These are phyloP conservation scores for Globisporangium paddicum DNA, from an alignment of 352 stramenopile genomes.

Conservation along the genomic window DNA sequence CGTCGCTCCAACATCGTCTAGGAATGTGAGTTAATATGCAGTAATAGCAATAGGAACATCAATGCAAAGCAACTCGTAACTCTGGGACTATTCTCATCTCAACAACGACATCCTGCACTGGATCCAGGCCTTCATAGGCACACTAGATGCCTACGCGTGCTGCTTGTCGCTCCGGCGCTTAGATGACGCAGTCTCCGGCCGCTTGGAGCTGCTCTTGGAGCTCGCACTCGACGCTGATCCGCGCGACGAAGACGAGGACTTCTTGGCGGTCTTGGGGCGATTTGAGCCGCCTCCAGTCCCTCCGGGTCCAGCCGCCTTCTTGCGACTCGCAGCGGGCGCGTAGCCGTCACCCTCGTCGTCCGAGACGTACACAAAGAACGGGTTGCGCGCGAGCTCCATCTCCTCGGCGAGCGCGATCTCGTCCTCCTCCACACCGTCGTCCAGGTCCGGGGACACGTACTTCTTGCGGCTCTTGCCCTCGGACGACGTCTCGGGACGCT, in stretches of 20 bases:
- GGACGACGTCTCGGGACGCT: conserved; percentile 64
- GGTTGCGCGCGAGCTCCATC: conserved; percentile 64
- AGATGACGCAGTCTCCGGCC: conserved; percentile 47
- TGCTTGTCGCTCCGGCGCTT: conserved; percentile 54
- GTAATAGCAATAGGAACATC: neutral
- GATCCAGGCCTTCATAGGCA: too few species aligned
- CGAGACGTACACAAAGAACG: conserved; percentile 82
- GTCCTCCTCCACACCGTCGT: conserved; percentile 42
- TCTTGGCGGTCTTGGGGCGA: conserved; percentile 60
- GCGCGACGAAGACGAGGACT: conserved; percentile 25
- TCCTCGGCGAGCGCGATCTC: conserved; percentile 65
- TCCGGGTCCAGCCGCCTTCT: conserved; percentile 19
- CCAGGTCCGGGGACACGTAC: conserved; percentile 20
- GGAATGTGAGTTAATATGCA: too few species aligned
- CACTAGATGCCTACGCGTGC: conserved; percentile 5
- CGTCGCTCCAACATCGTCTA: neutral
- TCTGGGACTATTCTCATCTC: too few species aligned
- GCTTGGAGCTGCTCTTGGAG: conserved; percentile 37
- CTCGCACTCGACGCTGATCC: conserved; percentile 26
- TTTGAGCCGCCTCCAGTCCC: conserved; percentile 8
- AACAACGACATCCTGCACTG: too few species aligned
- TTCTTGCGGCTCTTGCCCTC: conserved; percentile 51
- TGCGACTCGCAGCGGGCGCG: conserved; percentile 50
- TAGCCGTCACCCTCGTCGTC: conserved; percentile 80
- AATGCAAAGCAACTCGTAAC: too few species aligned